Base-by-base conservation (phyloP, 2,329 filamentous ascomycete species). In the Colletotrichum scovillei region DNA sequence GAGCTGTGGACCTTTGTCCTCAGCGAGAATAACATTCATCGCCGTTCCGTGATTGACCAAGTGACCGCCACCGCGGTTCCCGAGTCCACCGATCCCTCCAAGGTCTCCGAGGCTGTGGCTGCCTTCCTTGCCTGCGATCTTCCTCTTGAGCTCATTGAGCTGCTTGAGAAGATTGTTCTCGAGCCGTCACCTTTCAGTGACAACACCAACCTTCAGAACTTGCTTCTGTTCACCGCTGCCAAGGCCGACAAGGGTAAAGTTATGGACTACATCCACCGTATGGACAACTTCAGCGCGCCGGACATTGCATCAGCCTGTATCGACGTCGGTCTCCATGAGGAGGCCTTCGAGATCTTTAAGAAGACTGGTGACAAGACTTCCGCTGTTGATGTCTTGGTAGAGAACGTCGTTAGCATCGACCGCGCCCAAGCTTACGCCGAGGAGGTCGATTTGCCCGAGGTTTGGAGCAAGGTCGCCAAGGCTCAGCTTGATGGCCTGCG, bases 151-250 rank as follows among this genome's bases (percentile, higher is more conserved):
- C 90, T 99, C 64, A 98, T 99, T 79, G 97, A 99, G 83, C 91
- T 99, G 49, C 90, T 99, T 22, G 97, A 99, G 88, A 99, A 98
- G 91, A 99, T 99, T 77, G 96, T 99, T 38, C 88, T 99, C n/a
- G 97, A 99, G 87, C 97, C 97, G n/a, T 97, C 96, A 5, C 94
- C 94, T 5, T 99, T 99, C 88, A 98, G 95, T 79, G 97, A 99
- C 85, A 99, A 99, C 84, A 91, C 95, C 80, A 98, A 94, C 82
- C 88, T 99, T 71, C 97, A 99, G 85, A 99, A 99, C 84, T 86
- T 99, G 73, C 91, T 99, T 74, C 94, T 99, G 88, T 92, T 98
- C 79, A 99, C 97, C 30, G 97, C 97, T 57, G 95, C 95, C 78
- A 98, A 98, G 87, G 95, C 97, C 14, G 97, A 99, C 83, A 98